Percentiles rank a stretch among this genome's conserved stretches.
These are phyloP conservation scores for Debaryomycetaceae sp. DNA, from an alignment of 1,139 yeast genomes.

Conservation along the genomic window DNA sequence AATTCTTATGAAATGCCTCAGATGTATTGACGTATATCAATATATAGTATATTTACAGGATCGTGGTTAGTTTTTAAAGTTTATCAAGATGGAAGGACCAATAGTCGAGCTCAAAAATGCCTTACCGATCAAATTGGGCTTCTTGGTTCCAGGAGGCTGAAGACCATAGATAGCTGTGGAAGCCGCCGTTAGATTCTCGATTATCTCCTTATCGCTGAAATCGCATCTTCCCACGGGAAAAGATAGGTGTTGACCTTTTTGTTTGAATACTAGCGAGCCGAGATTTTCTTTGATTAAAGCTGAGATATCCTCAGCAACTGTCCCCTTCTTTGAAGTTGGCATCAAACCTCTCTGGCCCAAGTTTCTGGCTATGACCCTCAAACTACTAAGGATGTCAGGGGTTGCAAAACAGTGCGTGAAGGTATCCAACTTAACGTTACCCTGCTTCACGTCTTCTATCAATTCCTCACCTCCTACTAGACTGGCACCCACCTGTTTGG, in stretches of 20 bases:
- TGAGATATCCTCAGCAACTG: conserved; percentile 68
- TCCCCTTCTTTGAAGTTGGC: conserved; percentile 85
- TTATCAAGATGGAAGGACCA: conserved; percentile 79
- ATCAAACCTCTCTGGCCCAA: conserved; percentile 88
- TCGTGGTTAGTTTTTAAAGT: conserved; percentile 26
- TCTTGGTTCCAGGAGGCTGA: conserved; percentile 56
- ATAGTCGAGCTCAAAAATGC: conserved; percentile 67
- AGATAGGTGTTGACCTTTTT: conserved; percentile 56
- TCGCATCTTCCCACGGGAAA: conserved; percentile 76
- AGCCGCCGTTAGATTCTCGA: conserved; percentile 69
- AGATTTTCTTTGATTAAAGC: conserved; percentile 51
- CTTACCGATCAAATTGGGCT: conserved; percentile 69
- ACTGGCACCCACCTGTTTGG: conserved; percentile 56
- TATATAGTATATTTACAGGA: conserved; percentile 8
- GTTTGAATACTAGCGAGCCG: conserved; percentile 73
- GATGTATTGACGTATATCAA: neutral
- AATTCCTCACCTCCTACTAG: conserved; percentile 71
- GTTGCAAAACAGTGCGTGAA: conserved; percentile 84
- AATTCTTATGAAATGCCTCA: neutral
- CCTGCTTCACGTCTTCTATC: conserved; percentile 58
- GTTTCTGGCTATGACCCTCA: conserved; percentile 66
- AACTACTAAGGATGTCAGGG: conserved; percentile 64
- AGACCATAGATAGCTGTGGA: conserved; percentile 62
- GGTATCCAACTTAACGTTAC: conserved; percentile 47
- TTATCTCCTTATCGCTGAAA: conserved; percentile 73